Base-by-base conservation (phyloP, 805 yeast species). In the Hanseniaspora hatyaiensis region DNA sequence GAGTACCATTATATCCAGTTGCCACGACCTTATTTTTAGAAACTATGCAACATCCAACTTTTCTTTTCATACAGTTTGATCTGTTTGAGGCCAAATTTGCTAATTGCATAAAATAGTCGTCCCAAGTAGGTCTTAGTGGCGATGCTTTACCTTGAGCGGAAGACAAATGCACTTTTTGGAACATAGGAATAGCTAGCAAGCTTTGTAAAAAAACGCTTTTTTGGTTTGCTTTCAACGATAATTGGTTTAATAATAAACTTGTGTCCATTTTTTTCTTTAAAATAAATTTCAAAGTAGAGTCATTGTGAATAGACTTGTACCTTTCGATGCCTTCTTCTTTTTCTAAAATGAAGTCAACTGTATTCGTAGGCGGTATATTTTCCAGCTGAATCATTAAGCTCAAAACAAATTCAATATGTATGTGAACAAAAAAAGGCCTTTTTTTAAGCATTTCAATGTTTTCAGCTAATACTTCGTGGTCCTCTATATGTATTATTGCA, bases 1-100 rank as follows among this genome's bases (percentile, higher is more conserved):
- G 97, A 0, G 99, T 92, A 1, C 99, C 99, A 58, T 92, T 92
- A 64, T 92, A 92, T 0, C 99, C 99, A 0, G 99, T 92, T 2
- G 97, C 92, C 22, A 92, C 73, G 23, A 92, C 94, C 49, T 96
- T 69, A 32, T 75, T 77, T 40, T 84, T 92, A 46, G 86, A 72
- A 2, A 86, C 96, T 15, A 92, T 75, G 8, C 92, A 97, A 64
- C 97, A 89, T 0, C 99, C 99, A 2, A 92, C 99, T 46, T 95
- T 72, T 51, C 99, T 69, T 63, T 92, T 92, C 97, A 92, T 92
- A 67, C 99, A 92, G 55, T 92, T 92, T 23, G 94, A 80, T 54
- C 99, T 69, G 40, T 80, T 68, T 0, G 98, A 95, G 0, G 98
- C 98, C 57, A 92, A 70, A 54, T 85, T 87, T 0, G 98, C 96